A percentile compares a stretch with the other conserved stretches of the same genome.
These are phyloP conservation scores for Coccomyxa sp. DNA, from an alignment of 139 green algal species.

Conservation along the genomic window DNA sequence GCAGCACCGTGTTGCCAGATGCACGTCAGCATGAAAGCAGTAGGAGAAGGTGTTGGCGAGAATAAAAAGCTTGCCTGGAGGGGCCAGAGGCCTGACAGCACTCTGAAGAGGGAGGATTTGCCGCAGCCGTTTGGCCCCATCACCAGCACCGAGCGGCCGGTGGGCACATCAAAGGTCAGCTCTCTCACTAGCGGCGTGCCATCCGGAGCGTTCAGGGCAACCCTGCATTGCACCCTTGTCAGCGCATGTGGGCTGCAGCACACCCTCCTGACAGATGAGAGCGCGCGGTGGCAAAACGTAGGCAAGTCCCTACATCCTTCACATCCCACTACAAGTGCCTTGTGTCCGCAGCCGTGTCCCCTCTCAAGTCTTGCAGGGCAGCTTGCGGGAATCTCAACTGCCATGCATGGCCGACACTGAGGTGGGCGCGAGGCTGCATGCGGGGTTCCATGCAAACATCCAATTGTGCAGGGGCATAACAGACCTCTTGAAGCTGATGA, in stretches of 20 bases:
- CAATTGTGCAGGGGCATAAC: too few relatives aligned
- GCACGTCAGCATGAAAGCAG: too few relatives aligned
- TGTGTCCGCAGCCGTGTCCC: background rate
- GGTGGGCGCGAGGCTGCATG: too few relatives aligned
- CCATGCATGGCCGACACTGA: too few relatives aligned
- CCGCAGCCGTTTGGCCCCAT: slow-evolving; percentile 90
- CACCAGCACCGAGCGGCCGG: slow-evolving; percentile 67
- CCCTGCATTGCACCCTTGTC: slow-evolving; percentile 25
- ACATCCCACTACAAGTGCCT: too few relatives aligned
- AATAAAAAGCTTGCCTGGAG: slow-evolving; percentile 43
- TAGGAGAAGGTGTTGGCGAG: background rate
- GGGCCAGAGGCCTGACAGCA: slow-evolving; percentile 87
- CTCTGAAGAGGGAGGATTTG: slow-evolving; percentile 78
- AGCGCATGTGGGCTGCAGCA: background rate
- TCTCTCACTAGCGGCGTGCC: slow-evolving; percentile 75
- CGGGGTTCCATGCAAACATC: too few relatives aligned
- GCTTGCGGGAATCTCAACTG: too few relatives aligned
- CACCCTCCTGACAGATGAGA: background rate
- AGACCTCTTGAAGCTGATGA: slow-evolving; percentile 40
- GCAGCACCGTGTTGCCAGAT: too few relatives aligned
- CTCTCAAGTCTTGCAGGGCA: too few relatives aligned
- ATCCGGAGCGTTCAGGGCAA: slow-evolving; percentile 86
- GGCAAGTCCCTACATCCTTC: too few relatives aligned
- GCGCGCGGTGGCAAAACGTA: too few relatives aligned
- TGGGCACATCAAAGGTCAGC: slow-evolving; percentile 71